Base-by-base conservation (phyloP, 176 grass and related monocot genomes). In the Eremochloa ophiuroides region DNA sequence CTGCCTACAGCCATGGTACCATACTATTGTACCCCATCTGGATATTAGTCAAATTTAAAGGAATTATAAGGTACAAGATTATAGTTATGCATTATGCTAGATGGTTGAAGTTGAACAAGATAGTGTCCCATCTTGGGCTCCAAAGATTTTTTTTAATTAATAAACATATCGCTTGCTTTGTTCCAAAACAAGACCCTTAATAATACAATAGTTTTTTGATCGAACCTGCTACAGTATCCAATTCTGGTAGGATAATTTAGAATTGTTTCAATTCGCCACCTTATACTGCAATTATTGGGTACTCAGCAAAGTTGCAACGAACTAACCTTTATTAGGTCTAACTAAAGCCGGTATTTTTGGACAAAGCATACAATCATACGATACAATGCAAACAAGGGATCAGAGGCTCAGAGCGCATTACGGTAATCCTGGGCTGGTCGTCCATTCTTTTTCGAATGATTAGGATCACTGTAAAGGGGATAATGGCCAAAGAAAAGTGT, bases 311-410 rank as follows among this genome's bases (percentile, higher is more conserved):
- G 64, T 27, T 85, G 30, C 35, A 82, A 71, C 64, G n/a, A 85
- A 76, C 63, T 39, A 77, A 66, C 43, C 78, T 77, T 60, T 68
- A 72, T 66, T 64, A 65, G 44, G 66, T 77, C 59, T 72, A 85
- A 71, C 33, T 42, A 55, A 63, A 22, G 56, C 31, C 29, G 14
- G 16, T 28, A 30, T 59, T 47, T 85, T 69, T n/a, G n/a, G 74
- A 34, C 42, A 63, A 84, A 85, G 82, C 22, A 43, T 43, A 76
- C 71, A 89, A 51, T 17, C 77, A 85, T 89, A 53, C 17, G 75
- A 59, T 13, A 25, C 53, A 77, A 29, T 43, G 71, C 62, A 61
- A 65, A 69, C 34, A 28, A 46, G 12, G 60, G 76, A 44, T 80
- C 77, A 25, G 73, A 66, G 60, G 69, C 33, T 80, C 62, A 25